Conservation (phyloP, 106 monocot genomes). For the Platanthera guangdongensis region DNA sequence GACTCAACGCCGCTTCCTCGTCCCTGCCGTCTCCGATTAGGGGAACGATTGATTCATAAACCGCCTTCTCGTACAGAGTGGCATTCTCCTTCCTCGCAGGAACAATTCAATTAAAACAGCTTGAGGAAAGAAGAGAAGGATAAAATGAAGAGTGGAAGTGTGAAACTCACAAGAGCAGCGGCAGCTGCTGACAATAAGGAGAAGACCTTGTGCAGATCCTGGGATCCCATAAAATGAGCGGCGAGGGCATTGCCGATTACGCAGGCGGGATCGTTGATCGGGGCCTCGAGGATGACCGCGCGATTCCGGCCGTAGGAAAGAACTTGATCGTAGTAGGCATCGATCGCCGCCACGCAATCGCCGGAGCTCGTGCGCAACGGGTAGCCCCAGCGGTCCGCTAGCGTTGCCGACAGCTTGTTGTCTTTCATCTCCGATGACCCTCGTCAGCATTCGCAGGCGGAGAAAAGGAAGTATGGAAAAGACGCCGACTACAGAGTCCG, state of each 20-base stretch:
- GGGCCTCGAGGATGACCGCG: conserved; percentile 7
- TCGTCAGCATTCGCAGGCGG: background rate
- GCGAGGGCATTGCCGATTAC: conserved; percentile 4
- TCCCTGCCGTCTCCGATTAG: background rate
- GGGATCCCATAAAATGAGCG: background rate
- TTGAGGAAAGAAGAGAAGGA: background rate
- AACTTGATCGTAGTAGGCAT: background rate
- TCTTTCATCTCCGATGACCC: conserved; percentile 5
- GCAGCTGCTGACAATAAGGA: conserved; percentile 1
- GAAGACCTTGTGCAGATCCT: background rate
- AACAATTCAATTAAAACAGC: background rate
- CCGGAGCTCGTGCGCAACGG: conserved; percentile 7
- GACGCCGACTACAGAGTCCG: background rate
- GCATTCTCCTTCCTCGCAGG: background rate
- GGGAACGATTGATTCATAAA: conserved; percentile 5
- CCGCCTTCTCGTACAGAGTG: conserved; percentile 6
- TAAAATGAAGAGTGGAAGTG: no score
- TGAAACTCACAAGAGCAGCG: background rate
- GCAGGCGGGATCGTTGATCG: conserved; percentile 6
- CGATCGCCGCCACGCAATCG: background rate
- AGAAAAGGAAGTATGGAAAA: background rate
- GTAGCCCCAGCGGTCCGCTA: conserved; percentile 4
- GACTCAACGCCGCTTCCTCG: conserved; percentile 5
- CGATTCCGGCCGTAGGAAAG: conserved; percentile 8
- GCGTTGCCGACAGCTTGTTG: background rate